Evolutionary conservation across 306 rosid species (phyloP).

Genomic region (Cyclanthera cordifolia): DNA sequence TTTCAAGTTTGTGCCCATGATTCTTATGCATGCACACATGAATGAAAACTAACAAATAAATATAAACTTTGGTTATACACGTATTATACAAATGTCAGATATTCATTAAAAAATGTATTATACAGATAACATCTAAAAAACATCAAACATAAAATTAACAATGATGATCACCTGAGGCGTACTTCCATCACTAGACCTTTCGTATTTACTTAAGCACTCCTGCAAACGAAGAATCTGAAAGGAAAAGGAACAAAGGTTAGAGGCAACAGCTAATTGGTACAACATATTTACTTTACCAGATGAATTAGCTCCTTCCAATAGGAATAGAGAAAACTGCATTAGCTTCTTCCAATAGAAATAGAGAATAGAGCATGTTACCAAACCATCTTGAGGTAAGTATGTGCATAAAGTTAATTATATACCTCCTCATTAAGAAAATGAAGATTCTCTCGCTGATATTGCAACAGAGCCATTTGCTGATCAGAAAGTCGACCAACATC

Average conservation of each 20-base stretch:
- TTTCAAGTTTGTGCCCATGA: background rate
- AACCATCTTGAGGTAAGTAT: constrained; percentile 15
- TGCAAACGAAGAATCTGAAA: constrained; percentile 84
- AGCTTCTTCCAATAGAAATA: background rate
- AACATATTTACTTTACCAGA: background rate
- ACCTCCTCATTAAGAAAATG: constrained; percentile 99
- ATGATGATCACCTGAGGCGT: constrained; percentile 69
- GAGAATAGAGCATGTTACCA: constrained; percentile 5
- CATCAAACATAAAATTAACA: constrained; percentile 1
- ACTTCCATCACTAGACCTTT: constrained; percentile 71
- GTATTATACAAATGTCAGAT: background rate
- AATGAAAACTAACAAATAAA: background rate
- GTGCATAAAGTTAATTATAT: constrained; percentile 12
- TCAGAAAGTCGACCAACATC: constrained; percentile 87
- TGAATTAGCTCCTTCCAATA: background rate
- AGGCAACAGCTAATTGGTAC: background rate
- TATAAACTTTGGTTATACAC: background rate
- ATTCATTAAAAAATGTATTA: too few relatives aligned
- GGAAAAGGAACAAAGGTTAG: constrained; percentile 12
- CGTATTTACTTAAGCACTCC: constrained; percentile 81
- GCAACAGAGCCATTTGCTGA: constrained; percentile 99
- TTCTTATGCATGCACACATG: background rate
- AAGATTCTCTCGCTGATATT: constrained; percentile 96
- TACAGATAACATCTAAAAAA: background rate
- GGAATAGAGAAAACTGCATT: background rate